Percentiles rank a stretch among this genome's conserved stretches.
phyloP scores from a whole-genome alignment of 2,329 filamentous ascomycete species.

The Diaporthe citri region DNA sequence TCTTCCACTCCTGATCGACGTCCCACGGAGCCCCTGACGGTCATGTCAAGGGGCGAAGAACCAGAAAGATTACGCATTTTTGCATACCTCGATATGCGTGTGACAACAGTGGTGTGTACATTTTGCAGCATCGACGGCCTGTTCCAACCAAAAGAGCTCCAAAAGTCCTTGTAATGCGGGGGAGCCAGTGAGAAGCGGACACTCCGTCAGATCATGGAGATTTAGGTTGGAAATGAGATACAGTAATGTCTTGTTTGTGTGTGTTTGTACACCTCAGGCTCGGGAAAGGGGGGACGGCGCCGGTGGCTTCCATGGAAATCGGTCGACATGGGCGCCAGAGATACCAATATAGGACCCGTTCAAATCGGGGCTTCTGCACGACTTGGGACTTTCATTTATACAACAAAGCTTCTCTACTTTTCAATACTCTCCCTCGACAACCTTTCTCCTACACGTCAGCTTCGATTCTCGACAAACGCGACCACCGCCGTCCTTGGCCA shows the following conservation, averaged over 20 bases:
- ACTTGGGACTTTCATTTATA: slow-evolving; percentile 27
- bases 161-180: slow-evolving; percentile 21
- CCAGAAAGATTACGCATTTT: not conserved
- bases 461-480: slow-evolving; percentile 38
- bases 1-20: slow-evolving; percentile 85
- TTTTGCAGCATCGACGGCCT: slow-evolving; percentile 22
- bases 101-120: slow-evolving; percentile 27
- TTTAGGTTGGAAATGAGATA: slow-evolving; percentile 29
- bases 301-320: slow-evolving; percentile 13
- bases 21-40: not conserved
- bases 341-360: slow-evolving; percentile 33
- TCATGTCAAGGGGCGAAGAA: not conserved
- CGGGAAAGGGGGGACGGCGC: not conserved
- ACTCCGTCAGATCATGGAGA: not conserved
- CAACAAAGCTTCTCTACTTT: slow-evolving; percentile 24
- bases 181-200: not conserved
- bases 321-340: slow-evolving; percentile 33
- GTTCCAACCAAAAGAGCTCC: slow-evolving; percentile 6
- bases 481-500: slow-evolving; percentile 11
- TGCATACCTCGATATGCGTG: slow-evolving; percentile 29
- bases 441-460: slow-evolving; percentile 17
- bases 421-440: slow-evolving; percentile 34
- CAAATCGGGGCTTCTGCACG: slow-evolving; percentile 3
- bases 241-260: slow-evolving; percentile 35
- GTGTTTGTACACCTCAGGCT: slow-evolving; percentile 26